Evolutionary conservation across 208 protist genomes (phyloP).

Genomic region (Trypanosomatidae sp.): DNA sequence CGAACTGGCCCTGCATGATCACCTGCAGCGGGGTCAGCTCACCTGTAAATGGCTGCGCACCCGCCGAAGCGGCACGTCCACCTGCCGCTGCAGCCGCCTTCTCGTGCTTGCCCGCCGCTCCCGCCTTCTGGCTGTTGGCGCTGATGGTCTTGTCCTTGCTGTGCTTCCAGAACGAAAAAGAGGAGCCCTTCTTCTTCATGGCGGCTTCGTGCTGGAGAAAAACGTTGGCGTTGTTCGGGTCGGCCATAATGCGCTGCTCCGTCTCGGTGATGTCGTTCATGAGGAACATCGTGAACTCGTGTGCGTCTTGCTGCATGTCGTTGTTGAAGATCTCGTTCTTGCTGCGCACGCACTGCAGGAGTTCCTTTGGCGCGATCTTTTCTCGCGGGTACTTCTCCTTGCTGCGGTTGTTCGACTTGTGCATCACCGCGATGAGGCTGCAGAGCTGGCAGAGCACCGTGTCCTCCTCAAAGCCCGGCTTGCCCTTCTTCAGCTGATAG

Average conservation of each 20-base stretch:
- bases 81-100: not conserved
- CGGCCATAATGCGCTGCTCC: slow-evolving; percentile 67
- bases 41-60: slow-evolving; percentile 2
- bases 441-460: slow-evolving; percentile 67
- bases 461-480: slow-evolving; percentile 57
- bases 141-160: slow-evolving; percentile 29
- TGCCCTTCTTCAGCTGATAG: slow-evolving; percentile 53
- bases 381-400: slow-evolving; percentile 38
- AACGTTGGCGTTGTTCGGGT: slow-evolving; percentile 53
- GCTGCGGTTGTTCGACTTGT: slow-evolving; percentile 76
- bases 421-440: slow-evolving; percentile 75
- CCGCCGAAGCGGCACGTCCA: not conserved
- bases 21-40: slow-evolving; percentile 60
- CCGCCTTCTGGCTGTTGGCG: slow-evolving; percentile 10
- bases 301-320: slow-evolving; percentile 86
- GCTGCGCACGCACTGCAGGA: slow-evolving; percentile 52
- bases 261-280: slow-evolving; percentile 84
- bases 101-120: no score
- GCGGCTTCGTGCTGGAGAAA: slow-evolving; percentile 41
- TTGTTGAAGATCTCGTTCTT: slow-evolving; percentile 75
- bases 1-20: slow-evolving; percentile 78
- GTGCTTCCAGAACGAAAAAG: slow-evolving; percentile 45
- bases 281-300: slow-evolving; percentile 90
- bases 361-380: slow-evolving; percentile 36
- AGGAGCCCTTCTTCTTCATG: slow-evolving; percentile 40